A percentile compares a stretch with the other conserved stretches of the same genome.
These are phyloP conservation scores for Acrocalymma vagum DNA, from an alignment of 2,329 filamentous ascomycete genomes.

Conservation along the genomic window DNA sequence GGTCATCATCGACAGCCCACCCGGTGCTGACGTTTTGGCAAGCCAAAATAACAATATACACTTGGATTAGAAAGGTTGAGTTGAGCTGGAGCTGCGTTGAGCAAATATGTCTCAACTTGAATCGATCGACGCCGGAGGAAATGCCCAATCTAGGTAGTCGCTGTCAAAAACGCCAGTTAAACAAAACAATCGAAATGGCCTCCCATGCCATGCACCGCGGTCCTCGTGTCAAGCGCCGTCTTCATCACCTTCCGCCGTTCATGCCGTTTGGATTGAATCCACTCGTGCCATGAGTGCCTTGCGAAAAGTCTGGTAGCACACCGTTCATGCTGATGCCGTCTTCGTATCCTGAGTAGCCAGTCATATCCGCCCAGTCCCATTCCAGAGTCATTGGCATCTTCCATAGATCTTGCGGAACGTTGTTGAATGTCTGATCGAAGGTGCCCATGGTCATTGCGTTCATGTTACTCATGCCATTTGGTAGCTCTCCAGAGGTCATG, in stretches of 20 bases:
- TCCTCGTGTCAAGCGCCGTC: neutral
- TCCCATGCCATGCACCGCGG: neutral
- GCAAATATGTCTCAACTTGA: too few species aligned
- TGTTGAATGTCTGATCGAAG: slow-evolving; percentile 80
- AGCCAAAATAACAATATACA: too few species aligned
- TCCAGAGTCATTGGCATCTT: slow-evolving; percentile 96
- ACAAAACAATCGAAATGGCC: neutral
- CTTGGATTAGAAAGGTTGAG: too few species aligned
- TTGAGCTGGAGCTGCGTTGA: too few species aligned
- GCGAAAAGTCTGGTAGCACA: slow-evolving; percentile 42
- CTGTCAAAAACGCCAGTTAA: neutral
- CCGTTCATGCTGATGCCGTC: slow-evolving; percentile 50
- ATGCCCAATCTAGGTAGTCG: too few species aligned
- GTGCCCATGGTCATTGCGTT: slow-evolving; percentile 48
- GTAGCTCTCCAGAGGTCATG: slow-evolving; percentile 29
- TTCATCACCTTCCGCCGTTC: slow-evolving; percentile 34
- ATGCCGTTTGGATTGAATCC: slow-evolving; percentile 43
- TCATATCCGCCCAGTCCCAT: slow-evolving; percentile 77
- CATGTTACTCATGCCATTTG: slow-evolving; percentile 32
- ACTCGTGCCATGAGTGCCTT: slow-evolving; percentile 38
- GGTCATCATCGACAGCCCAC: too few species aligned
- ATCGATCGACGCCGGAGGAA: too few species aligned
- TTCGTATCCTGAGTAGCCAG: slow-evolving; percentile 43
- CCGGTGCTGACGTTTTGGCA: too few species aligned
- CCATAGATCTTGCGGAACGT: slow-evolving; percentile 89